Evolutionary conservation across 495 filamentous ascomycete species (phyloP), one percentile per base, ranked within the genome.

Genomic region (Podospora pseudopauciseta): DNA sequence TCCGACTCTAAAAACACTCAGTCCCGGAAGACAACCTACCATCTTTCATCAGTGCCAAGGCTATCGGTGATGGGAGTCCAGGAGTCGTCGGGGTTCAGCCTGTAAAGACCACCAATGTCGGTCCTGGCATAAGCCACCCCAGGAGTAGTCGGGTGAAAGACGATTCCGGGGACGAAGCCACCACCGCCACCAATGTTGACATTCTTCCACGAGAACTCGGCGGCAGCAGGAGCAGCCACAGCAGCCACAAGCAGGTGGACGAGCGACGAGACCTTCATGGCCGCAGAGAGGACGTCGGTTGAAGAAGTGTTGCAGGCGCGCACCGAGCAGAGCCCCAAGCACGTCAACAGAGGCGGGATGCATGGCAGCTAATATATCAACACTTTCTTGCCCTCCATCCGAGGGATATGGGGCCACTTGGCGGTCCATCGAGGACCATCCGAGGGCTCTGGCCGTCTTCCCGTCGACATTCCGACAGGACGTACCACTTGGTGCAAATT

Each of bases 81-180:
- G 5, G 82, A 84, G 70, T 87, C 84, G 64, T 77, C 72, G 5
- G 80, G 18, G 64, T 87, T 86, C 61, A 87, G 77, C 60, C 82
- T 78, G 72, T 90, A 90, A 19, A 85, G 76, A 26, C 87, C 86
- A 7, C 87, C 87, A 71, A 90, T 89, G 68, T 90, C 87, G 3
- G 86, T 87, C 27, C 87, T 79, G 44, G 85, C 84, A 70, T 89
- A 89, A 0, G 85, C 86, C 18, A 89, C 75, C 7, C 86, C 85
- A 66, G 84, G 84, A 13, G 74, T 76, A 26, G 77, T 84, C 9
- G 86, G 86, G 65, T 88, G 85, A 71, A 87, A 88, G 16, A 88
- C 79, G 56, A 89, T 84, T 20, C 86, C 80, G 13, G 85, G 82
- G 15, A 85, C 79, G 70, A 89, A 89, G 23, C 87, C 87, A 54